Percentiles rank a stretch among this genome's conserved stretches.
Evolutionary conservation across 768 basidiomycete genomes (phyloP).

Genomic region (Mrakia frigida): DNA sequence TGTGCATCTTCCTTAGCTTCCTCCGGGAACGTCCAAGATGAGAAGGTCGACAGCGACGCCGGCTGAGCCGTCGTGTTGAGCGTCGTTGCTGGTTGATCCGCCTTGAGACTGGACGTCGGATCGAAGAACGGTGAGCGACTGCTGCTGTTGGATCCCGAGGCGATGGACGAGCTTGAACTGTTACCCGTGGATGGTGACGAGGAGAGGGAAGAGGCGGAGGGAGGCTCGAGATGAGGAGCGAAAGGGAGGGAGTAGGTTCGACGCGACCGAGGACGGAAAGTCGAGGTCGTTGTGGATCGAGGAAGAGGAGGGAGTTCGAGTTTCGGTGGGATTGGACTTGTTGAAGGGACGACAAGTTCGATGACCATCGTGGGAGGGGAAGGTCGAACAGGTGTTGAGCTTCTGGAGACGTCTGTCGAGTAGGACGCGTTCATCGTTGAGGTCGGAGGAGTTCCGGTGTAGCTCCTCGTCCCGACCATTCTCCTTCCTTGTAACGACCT

Average conservation of each 20-base stretch:
- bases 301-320: slow-evolving; percentile 15
- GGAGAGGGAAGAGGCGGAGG: background rate
- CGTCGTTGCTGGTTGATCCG: slow-evolving; percentile 5
- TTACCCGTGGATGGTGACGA: background rate
- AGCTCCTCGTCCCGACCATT: slow-evolving; percentile 8
- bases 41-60: slow-evolving; percentile 15
- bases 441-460: background rate
- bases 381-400: background rate
- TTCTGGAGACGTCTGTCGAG: background rate
- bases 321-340: background rate
- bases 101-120: slow-evolving; percentile 1
- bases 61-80: background rate
- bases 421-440: background rate
- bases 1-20: background rate
- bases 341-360: background rate
- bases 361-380: background rate
- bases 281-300: background rate
- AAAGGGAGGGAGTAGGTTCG: slow-evolving; percentile 27
- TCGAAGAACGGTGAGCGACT: slow-evolving; percentile 6
- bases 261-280: slow-evolving; percentile 23
- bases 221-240: slow-evolving; percentile 17
- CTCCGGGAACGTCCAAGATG: slow-evolving; percentile 18
- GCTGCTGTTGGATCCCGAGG: background rate
- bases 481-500: slow-evolving; percentile 16
- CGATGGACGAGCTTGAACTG: background rate